Conservation (phyloP, 345 rosid species). For the Corchorus capsularis region DNA sequence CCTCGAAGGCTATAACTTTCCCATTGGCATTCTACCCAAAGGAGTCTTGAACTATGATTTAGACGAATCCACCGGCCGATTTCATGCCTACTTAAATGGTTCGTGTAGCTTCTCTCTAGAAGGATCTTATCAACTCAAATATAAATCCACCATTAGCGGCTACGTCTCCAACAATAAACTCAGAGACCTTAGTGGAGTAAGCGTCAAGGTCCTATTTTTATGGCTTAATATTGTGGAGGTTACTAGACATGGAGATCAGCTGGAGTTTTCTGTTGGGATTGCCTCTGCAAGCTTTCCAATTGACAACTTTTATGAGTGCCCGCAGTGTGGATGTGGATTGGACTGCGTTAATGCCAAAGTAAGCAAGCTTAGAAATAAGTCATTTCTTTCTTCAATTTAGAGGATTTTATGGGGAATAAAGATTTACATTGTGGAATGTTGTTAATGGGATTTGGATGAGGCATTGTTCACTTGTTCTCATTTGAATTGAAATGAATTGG, state of each 20-base stretch:
- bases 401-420: background rate
- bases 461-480: background rate
- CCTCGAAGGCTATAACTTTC: conserved; percentile 70
- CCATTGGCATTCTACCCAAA: conserved; percentile 78
- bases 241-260: conserved; percentile 52
- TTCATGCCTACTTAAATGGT: conserved; percentile 57
- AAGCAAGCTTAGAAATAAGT: conserved; percentile 42
- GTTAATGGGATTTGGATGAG: conserved; percentile 5
- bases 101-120: conserved; percentile 84
- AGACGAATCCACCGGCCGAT: conserved; percentile 60
- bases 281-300: conserved; percentile 77
- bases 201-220: conserved; percentile 80
- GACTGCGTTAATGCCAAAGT: conserved; percentile 49
- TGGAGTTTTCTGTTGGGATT: conserved; percentile 86
- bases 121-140: conserved; percentile 83
- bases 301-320: conserved; percentile 78
- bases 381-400: conserved; percentile 60
- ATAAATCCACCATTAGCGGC: conserved; percentile 80
- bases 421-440: background rate
- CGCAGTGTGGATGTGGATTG: conserved; percentile 96
- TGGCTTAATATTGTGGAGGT: conserved; percentile 97
- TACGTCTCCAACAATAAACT: conserved; percentile 62
- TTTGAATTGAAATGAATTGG: background rate
- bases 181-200: conserved; percentile 64
- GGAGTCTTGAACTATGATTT: conserved; percentile 66